Conservation (phyloP, 1,284 basidiomycete species). For the Vanrija sp. region DNA sequence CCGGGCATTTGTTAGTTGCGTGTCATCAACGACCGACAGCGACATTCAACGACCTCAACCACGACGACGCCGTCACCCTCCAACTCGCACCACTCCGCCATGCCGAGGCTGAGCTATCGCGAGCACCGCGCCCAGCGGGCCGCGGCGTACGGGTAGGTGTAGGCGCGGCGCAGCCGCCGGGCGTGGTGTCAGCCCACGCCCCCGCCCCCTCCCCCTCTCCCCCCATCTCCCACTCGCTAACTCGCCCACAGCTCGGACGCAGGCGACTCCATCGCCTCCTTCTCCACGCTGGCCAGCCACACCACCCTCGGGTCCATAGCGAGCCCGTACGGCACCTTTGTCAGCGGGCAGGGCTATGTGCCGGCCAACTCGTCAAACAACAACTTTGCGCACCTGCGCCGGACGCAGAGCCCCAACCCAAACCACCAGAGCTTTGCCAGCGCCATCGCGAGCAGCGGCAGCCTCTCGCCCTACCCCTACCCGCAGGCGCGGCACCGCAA, state of each 20-base stretch:
- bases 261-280: slow-evolving; percentile 14
- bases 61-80: background rate
- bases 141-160: slow-evolving; percentile 8
- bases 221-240: background rate
- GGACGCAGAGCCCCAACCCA: no score
- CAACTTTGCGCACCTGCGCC: background rate
- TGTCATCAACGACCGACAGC: no score
- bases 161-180: no score
- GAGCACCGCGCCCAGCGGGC: slow-evolving; percentile 16
- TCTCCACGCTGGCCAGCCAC: slow-evolving; percentile 12
- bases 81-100: background rate
- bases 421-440: no score
- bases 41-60: no score
- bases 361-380: background rate
- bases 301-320: slow-evolving; percentile 7
- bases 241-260: slow-evolving; percentile 7
- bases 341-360: background rate
- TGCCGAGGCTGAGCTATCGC: slow-evolving; percentile 16
- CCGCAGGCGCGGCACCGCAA: background rate
- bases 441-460: no score
- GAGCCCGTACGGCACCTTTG: background rate
- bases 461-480: background rate
- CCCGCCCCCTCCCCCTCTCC: background rate
- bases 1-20: no score
- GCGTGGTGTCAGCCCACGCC: background rate